Conservation (phyloP, 306 rosid genomes). For the Pachyrhizus erosus region DNA sequence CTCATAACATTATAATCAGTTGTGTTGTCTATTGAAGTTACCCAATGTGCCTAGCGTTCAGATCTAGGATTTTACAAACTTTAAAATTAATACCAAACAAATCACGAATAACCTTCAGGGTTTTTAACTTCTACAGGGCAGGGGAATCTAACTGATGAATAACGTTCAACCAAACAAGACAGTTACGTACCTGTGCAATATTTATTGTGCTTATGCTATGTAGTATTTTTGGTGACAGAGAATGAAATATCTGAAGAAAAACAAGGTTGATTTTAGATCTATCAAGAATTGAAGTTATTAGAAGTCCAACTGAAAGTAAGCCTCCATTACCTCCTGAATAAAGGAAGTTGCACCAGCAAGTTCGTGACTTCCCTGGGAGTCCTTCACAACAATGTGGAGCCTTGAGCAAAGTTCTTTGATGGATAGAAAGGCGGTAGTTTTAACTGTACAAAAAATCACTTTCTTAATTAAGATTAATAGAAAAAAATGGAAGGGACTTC, state of each 20-base stretch:
- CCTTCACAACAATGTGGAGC: constrained; percentile 54
- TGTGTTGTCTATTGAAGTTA: no score
- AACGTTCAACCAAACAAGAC: constrained; percentile 31
- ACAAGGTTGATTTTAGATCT: constrained; percentile 28
- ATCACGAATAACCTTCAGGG: constrained; percentile 1
- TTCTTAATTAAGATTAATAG: constrained; percentile 25
- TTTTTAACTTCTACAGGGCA: not conserved
- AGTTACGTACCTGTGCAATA: constrained; percentile 81
- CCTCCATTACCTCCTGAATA: constrained; percentile 67
- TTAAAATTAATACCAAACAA: not conserved
- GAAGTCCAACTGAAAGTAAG: constrained; percentile 41
- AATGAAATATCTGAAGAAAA: constrained; percentile 66
- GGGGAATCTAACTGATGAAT: constrained; percentile 24
- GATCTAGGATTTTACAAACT: not conserved
- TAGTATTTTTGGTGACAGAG: constrained; percentile 66
- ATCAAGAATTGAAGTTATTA: constrained; percentile 24
- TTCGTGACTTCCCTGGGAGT: constrained; percentile 48
- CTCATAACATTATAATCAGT: no score
- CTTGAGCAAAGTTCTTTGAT: constrained; percentile 82
- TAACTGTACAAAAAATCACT: constrained; percentile 62
- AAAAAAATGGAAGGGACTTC: constrained; percentile 17
- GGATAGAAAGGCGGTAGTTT: constrained; percentile 70
- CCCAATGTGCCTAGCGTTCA: no score
- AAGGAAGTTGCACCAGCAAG: constrained; percentile 56
- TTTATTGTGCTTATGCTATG: constrained; percentile 80